Percentiles rank a stretch among this genome's conserved stretches.
Evolutionary conservation across 139 green algal genomes (phyloP).

Genomic region (Picocystis salinarum): DNA sequence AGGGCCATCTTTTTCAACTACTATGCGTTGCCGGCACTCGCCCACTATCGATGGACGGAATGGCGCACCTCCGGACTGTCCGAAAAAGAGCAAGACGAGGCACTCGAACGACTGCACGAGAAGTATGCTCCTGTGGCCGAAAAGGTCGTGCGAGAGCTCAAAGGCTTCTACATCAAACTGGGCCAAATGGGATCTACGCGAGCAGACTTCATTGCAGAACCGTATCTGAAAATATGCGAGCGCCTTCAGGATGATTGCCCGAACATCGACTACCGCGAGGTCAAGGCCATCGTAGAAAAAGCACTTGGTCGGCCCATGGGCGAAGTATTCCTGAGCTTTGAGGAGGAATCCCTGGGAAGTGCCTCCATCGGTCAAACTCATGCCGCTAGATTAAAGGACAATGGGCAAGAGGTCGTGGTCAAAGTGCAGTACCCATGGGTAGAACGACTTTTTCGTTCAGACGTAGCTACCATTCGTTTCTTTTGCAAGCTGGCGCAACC

Average conservation of each 20-base stretch:
- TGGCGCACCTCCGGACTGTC: too few relatives aligned
- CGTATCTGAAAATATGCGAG: not conserved
- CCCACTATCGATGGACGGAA: too few relatives aligned
- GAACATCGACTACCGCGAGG: too few relatives aligned
- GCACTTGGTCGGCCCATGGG: too few relatives aligned
- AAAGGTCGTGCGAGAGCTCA: not conserved
- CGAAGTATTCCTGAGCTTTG: slow-evolving; percentile 7
- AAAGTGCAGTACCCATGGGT: slow-evolving; percentile 13
- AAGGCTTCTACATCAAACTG: slow-evolving; percentile 17
- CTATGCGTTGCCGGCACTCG: too few relatives aligned
- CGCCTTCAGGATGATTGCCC: too few relatives aligned
- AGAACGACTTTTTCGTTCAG: too few relatives aligned
- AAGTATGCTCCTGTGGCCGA: not conserved
- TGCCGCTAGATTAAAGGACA: slow-evolving; percentile 4
- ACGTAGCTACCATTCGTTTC: slow-evolving; percentile 10
- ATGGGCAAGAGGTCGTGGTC: slow-evolving; percentile 5
- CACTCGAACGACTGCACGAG: not conserved
- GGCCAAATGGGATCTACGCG: slow-evolving; percentile 7
- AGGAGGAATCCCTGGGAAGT: slow-evolving; percentile 9
- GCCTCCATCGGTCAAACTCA: slow-evolving; percentile 16
- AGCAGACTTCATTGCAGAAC: not conserved
- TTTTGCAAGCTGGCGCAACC: slow-evolving; percentile 12
- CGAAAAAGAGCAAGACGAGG: not conserved
- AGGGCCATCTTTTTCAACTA: too few relatives aligned
- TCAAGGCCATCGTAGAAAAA: too few relatives aligned